A percentile compares a stretch with the other conserved stretches of the same genome.
Evolutionary conservation across 2,329 filamentous ascomycete genomes (phyloP).

Genomic region (Diaporthe ilicicola): DNA sequence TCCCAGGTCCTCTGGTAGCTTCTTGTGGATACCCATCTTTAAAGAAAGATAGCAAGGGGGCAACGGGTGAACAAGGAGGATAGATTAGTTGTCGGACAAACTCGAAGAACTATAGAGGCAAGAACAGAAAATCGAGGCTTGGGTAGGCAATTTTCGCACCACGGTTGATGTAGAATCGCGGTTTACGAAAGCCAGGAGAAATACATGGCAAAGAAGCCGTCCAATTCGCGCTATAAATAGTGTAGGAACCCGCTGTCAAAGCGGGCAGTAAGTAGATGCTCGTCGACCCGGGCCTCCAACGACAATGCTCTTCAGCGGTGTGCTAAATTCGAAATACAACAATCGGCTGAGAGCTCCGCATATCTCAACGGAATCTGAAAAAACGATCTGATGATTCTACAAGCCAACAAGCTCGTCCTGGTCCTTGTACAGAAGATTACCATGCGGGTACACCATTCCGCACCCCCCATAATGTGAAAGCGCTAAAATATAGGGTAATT

Average conservation of each 20-base stretch:
- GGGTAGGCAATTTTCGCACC: background rate
- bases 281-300: background rate
- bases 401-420: background rate
- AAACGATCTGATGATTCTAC: background rate
- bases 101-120: too few relatives aligned
- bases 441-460: too few relatives aligned
- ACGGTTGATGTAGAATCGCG: background rate
- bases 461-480: too few relatives aligned
- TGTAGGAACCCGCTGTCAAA: background rate
- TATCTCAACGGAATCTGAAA: background rate
- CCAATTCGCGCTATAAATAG: background rate
- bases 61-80: too few relatives aligned
- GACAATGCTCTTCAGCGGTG: background rate
- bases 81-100: too few relatives aligned
- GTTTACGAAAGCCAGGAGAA: background rate
- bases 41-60: too few relatives aligned
- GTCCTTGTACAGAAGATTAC: background rate
- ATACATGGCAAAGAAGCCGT: background rate
- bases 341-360: background rate
- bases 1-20: conserved; percentile 41
- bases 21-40: conserved; percentile 32
- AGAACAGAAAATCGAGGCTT: background rate
- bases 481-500: too few relatives aligned
- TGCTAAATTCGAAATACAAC: background rate
- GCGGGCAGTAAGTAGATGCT: background rate